phyloP scores from a whole-genome alignment of 768 basidiomycete genomes.

The Mycena galericulata region DNA sequence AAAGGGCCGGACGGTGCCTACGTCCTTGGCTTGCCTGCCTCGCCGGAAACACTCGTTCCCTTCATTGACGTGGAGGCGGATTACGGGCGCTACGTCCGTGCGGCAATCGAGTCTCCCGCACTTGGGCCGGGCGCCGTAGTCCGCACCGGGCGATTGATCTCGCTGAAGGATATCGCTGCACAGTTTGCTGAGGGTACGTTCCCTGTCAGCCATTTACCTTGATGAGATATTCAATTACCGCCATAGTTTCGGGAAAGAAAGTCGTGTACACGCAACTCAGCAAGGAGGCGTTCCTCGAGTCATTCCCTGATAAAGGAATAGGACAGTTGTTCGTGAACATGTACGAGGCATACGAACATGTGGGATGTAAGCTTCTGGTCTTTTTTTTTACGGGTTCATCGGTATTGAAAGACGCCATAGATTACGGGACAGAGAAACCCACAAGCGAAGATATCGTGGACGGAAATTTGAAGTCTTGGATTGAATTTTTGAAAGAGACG shows the following conservation, averaged over 20 bases:
- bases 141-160: not conserved
- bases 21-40: not conserved
- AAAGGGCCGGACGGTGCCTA: constrained; percentile 1
- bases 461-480: constrained; percentile 3
- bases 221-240: not conserved
- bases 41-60: constrained; percentile 6
- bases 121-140: constrained; percentile 17
- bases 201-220: not conserved
- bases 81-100: constrained; percentile 25
- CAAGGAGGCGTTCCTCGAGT: not conserved
- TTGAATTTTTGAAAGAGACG: not conserved
- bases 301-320: not conserved
- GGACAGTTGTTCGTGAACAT: not conserved
- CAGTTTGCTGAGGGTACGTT: not conserved
- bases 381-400: not conserved
- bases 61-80: constrained; percentile 18
- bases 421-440: not conserved
- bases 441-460: constrained; percentile 5
- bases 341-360: constrained; percentile 8
- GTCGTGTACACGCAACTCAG: constrained; percentile 1
- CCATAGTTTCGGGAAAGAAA: constrained; percentile 2
- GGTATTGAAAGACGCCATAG: not conserved
- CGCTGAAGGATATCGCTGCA: constrained; percentile 1
- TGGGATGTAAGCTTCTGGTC: constrained; percentile 10
- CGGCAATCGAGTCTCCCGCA: constrained; percentile 13